These are phyloP conservation scores for Naematelia aurantialba DNA, from an alignment of 768 basidiomycete species.

Conservation along the genomic window DNA sequence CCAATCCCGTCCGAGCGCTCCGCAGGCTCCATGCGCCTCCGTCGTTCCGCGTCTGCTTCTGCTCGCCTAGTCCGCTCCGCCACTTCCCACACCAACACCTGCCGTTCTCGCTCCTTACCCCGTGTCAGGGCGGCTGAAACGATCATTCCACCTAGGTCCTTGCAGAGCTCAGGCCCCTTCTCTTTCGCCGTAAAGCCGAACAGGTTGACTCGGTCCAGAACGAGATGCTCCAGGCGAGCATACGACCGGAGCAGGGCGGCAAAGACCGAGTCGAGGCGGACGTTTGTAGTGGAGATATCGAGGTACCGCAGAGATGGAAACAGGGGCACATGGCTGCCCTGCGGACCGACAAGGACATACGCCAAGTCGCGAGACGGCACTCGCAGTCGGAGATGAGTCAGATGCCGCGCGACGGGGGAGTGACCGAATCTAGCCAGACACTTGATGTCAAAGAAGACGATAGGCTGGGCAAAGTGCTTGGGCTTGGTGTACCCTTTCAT, in stretches of 20 bases:
- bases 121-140: constrained; percentile 62
- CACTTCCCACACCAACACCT: constrained; percentile 42
- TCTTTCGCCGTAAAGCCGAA: constrained; percentile 56
- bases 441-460: constrained; percentile 68
- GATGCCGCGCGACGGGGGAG: constrained; percentile 53
- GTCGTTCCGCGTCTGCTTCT: constrained; percentile 23
- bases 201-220: constrained; percentile 66
- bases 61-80: constrained; percentile 33
- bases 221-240: constrained; percentile 59
- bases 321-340: constrained; percentile 18
- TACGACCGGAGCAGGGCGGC: constrained; percentile 57
- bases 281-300: constrained; percentile 69
- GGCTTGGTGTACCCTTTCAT: constrained; percentile 35
- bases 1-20: background rate
- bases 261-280: constrained; percentile 44
- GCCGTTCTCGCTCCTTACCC: constrained; percentile 66
- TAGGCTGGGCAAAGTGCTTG: constrained; percentile 66
- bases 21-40: background rate
- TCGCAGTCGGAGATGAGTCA: constrained; percentile 64
- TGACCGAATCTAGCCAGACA: constrained; percentile 58
- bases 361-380: constrained; percentile 59
- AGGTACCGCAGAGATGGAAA: constrained; percentile 61
- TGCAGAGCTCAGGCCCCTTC: constrained; percentile 60
- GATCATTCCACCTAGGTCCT: constrained; percentile 60
- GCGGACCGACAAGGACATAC: constrained; percentile 32